Conservation (phyloP, 164 flowering plant species). For the Platanus orientalis region DNA sequence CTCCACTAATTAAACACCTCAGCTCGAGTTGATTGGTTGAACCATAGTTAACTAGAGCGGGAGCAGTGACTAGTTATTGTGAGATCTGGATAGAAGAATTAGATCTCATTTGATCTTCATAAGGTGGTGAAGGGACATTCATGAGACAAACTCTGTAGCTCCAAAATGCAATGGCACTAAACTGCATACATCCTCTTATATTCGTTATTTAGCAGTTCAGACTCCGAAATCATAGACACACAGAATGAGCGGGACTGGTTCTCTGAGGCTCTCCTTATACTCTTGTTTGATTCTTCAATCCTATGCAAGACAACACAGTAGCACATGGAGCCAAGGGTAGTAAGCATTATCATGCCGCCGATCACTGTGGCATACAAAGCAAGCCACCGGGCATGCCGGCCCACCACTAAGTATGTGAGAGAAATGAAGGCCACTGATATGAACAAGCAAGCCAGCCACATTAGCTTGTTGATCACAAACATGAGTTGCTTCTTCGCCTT, state of each 20-base stretch:
- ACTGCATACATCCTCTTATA: constrained; percentile 58
- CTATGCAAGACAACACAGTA: constrained; percentile 53
- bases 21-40: constrained; percentile 5
- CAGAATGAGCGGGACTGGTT: constrained; percentile 40
- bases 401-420: constrained; percentile 59
- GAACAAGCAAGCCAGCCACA: constrained; percentile 60
- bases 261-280: constrained; percentile 33
- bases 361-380: constrained; percentile 52
- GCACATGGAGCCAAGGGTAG: constrained; percentile 69
- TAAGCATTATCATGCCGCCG: constrained; percentile 52
- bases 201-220: constrained; percentile 42
- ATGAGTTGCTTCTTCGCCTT: constrained; percentile 64
- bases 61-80: neutral
- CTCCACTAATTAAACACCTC: constrained; percentile 1
- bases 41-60: neutral
- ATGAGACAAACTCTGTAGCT: neutral
- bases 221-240: constrained; percentile 42
- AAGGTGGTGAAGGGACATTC: too few relatives aligned
- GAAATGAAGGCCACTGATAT: constrained; percentile 37
- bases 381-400: constrained; percentile 45
- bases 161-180: neutral
- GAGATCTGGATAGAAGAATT: neutral
- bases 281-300: constrained; percentile 48
- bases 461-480: constrained; percentile 69
- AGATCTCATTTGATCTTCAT: neutral